These are phyloP conservation scores for Pichia rugopelliculosa DNA, from an alignment of 805 yeast genomes.

Conservation along the genomic window DNA sequence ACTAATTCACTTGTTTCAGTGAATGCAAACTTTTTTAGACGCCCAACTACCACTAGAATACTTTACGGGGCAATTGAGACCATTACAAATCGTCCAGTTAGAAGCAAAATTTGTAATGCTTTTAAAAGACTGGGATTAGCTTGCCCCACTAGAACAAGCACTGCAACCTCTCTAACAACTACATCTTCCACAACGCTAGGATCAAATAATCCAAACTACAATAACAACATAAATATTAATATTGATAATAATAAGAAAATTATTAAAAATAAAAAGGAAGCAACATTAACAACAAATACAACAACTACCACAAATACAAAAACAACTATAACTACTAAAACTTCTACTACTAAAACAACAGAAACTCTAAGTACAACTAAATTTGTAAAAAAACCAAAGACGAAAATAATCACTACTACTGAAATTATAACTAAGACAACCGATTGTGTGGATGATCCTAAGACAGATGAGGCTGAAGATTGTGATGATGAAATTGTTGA, in stretches of 20 bases:
- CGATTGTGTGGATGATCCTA: background rate
- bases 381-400: background rate
- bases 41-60: background rate
- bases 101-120: background rate
- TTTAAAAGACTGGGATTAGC: background rate
- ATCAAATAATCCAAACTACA: background rate
- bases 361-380: background rate
- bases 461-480: background rate
- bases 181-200: background rate
- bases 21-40: slow-evolving; percentile 1
- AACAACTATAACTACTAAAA: slow-evolving; percentile 7
- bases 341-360: slow-evolving; percentile 7
- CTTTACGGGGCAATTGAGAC: background rate
- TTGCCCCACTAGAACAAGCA: background rate
- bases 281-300: background rate
- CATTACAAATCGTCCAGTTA: background rate
- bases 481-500: background rate
- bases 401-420: background rate
- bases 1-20: background rate
- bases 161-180: background rate
- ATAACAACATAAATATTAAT: background rate
- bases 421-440: background rate
- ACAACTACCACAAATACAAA: slow-evolving; percentile 7
- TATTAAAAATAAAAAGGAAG: no score
- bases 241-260: background rate